Base-by-base conservation (phyloP, 2,329 filamentous ascomycete genomes). In the Aspergillus awamori region DNA sequence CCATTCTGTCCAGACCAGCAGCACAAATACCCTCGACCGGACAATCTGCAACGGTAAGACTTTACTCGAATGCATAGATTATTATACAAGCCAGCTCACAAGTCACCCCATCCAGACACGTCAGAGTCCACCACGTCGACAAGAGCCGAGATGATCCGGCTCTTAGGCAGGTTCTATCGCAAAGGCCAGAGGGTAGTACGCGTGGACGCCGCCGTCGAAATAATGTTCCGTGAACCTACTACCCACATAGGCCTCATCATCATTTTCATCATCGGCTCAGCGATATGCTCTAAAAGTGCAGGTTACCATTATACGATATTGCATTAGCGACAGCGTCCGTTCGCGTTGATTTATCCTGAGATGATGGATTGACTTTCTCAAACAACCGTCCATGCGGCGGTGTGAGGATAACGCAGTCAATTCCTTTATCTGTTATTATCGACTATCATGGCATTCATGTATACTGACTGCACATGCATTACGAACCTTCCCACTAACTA, bases 1-100 rank as follows among this genome's bases (percentile, higher is more conserved):
- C 95, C 95, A 0, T 98, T 97, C 73, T 99, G 95, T 75, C 91
- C 92, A 1, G 93, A 97, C 71, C 85, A 93, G 67, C 93, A 97
- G 74, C 94, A 97, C 76, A 93, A 90, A 73, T 98, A 98, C 75
- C 95, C 95, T 5, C 84, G 95, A 68, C 95, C 95, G 36, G 95
- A 99, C 76, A 98, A 98, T 81, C 80, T 99, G 59, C 94, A 97
- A 81, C 88, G 94, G 92, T 96, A 82, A 66, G 84, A 74, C 65
- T 59, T 20, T 20, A 30, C 39, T 60, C 7, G 24, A 39, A 24
- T 39, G 58, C 17, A n/a, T 22, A 26, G 10, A 13, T 45, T 8
- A 20, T 48, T 48, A 45, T 38, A 20, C 33, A 13, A 22, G 49
- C 48, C n/a, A 51, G 30, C 59, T 53, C 43, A 53, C 53, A 59